Conservation (phyloP, 225 moss, liverwort and hornwort species). For the Physcomitrium patens region DNA sequence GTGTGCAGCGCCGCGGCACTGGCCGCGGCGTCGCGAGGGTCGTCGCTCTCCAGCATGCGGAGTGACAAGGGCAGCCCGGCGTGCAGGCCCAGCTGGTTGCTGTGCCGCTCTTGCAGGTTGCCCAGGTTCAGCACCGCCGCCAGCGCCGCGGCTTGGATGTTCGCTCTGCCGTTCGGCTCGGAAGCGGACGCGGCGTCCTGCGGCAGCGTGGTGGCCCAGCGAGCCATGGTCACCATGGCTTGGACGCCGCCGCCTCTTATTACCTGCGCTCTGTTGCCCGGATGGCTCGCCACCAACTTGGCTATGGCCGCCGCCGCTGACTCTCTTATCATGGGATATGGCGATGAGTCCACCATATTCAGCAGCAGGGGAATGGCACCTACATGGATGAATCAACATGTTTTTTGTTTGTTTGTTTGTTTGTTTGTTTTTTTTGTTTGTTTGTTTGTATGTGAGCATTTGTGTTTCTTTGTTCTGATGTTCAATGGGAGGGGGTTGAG, state of each 20-base stretch:
- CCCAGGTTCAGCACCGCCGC: slow-evolving; percentile 66
- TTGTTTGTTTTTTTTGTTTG: too few relatives aligned
- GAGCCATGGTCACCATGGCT: slow-evolving; percentile 79
- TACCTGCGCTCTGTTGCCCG: slow-evolving; percentile 52
- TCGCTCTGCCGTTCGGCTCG: slow-evolving; percentile 41
- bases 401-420: too few relatives aligned
- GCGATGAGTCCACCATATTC: slow-evolving; percentile 60
- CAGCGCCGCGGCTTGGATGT: slow-evolving; percentile 66
- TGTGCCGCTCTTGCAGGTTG: slow-evolving; percentile 56
- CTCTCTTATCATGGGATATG: slow-evolving; percentile 71
- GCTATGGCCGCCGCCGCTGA: slow-evolving; percentile 74
- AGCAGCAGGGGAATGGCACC: slow-evolving; percentile 74
- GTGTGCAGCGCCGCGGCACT: slow-evolving; percentile 70
- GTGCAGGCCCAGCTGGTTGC: slow-evolving; percentile 40
- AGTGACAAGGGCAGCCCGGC: slow-evolving; percentile 53
- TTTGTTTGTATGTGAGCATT: too few relatives aligned
- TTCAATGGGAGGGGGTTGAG: too few relatives aligned
- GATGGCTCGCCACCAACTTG: slow-evolving; percentile 74
- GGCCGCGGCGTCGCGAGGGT: slow-evolving; percentile 53
- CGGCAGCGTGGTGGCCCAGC: slow-evolving; percentile 57
- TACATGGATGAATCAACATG: background rate
- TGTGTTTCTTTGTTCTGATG: too few relatives aligned
- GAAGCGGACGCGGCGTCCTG: slow-evolving; percentile 39
- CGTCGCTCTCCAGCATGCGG: slow-evolving; percentile 66
- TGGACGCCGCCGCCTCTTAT: slow-evolving; percentile 58